Percentiles rank a stretch among this genome's conserved stretches.
Evolutionary conservation across 1,284 basidiomycete genomes (phyloP).

Genomic region (Pascua guehoae): DNA sequence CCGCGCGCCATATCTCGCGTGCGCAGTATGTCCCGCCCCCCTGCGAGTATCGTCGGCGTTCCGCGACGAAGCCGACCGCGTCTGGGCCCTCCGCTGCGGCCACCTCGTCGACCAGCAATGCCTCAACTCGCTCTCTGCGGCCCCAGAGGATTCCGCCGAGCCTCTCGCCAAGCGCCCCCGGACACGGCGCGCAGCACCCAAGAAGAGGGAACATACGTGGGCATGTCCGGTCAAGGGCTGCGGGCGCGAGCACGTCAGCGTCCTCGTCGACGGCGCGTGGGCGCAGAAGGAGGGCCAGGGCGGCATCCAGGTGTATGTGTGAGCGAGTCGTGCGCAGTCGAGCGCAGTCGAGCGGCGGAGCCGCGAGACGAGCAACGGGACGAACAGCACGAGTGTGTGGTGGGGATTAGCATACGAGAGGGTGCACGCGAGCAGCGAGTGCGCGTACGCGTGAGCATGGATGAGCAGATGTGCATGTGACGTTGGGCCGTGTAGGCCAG

Average conservation of each 20-base stretch:
- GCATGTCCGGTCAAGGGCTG: conserved; percentile 37
- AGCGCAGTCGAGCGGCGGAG: no score
- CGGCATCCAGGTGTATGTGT: conserved; percentile 35
- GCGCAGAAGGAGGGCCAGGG: conserved; percentile 29
- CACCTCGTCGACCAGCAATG: conserved; percentile 48
- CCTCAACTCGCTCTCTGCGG: conserved; percentile 19
- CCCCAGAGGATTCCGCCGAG: not conserved
- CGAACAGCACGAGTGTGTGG: no score
- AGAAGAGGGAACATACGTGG: conserved; percentile 27
- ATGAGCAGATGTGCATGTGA: no score
- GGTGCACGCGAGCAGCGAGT: no score
- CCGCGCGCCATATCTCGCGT: conserved; percentile 31
- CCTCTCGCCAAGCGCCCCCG: conserved; percentile 1
- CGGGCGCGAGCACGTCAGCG: conserved; percentile 24
- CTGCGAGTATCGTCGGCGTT: conserved; percentile 37
- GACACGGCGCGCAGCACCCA: not conserved
- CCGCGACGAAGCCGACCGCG: conserved; percentile 30
- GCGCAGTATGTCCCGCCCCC: conserved; percentile 35
- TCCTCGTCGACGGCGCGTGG: conserved; percentile 28
- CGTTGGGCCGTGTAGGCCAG: no score
- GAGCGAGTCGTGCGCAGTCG: no score
- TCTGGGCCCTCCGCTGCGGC: conserved; percentile 46
- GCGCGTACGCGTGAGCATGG: no score
- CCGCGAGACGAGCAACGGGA: no score
- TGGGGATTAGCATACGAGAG: no score